phyloP scores from a whole-genome alignment of 805 yeast species.

The Cyberlindnera suaveolens region DNA sequence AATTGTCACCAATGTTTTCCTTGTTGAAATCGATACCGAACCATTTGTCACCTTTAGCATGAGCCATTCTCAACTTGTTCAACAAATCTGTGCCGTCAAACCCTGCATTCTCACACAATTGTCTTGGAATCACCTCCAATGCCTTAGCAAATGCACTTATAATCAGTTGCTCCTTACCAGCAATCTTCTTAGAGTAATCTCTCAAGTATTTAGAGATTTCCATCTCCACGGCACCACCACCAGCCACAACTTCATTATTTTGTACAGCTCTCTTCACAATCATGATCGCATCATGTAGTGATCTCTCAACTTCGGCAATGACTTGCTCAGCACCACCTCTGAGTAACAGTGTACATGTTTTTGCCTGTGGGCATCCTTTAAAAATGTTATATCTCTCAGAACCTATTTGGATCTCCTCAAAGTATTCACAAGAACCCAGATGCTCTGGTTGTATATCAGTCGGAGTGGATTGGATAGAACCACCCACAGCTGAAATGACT shows the following conservation, averaged over 20 bases:
- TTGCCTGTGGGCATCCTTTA: constrained; percentile 86
- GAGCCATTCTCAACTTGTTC: constrained; percentile 86
- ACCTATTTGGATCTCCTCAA: constrained; percentile 95
- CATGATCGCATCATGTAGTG: constrained; percentile 97
- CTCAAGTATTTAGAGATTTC: constrained; percentile 85
- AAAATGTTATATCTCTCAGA: constrained; percentile 91
- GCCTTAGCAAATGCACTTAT: constrained; percentile 92
- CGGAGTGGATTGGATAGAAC: constrained; percentile 73
- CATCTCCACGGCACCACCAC: constrained; percentile 99
- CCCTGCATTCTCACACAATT: constrained; percentile 98
- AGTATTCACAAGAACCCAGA: constrained; percentile 76
- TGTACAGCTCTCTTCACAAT: constrained; percentile 92
- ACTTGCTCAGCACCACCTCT: constrained; percentile 99
- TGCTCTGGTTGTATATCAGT: constrained; percentile 63
- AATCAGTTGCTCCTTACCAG: constrained; percentile 93
- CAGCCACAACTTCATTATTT: constrained; percentile 86
- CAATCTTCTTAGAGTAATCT: constrained; percentile 78
- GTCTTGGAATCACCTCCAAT: constrained; percentile 93
- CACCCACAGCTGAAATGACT: constrained; percentile 92
- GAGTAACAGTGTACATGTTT: constrained; percentile 86
- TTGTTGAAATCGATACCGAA: constrained; percentile 87
- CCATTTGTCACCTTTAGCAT: constrained; percentile 89
- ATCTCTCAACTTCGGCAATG: constrained; percentile 95
- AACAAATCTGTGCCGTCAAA: constrained; percentile 94
- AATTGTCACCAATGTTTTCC: constrained; percentile 78